Evolutionary conservation across 2,329 filamentous ascomycete species (phyloP).

Genomic region (Alternaria sp.): DNA sequence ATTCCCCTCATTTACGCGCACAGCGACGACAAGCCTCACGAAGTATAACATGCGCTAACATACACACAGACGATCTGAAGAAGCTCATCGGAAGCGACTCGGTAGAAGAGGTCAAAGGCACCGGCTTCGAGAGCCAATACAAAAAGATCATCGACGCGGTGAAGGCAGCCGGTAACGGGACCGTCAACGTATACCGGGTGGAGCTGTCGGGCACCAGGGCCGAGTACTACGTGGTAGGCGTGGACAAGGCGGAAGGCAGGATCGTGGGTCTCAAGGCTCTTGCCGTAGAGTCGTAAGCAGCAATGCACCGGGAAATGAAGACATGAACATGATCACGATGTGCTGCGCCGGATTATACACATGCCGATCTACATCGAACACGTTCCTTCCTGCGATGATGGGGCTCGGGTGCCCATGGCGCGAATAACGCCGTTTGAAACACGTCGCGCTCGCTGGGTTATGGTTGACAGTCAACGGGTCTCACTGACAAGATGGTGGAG

Average conservation of each 20-base stretch:
- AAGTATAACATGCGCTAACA: slow-evolving; percentile 12
- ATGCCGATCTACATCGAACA: background rate
- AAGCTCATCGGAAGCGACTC: slow-evolving; percentile 66
- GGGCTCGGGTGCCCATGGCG: background rate
- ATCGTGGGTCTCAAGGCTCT: slow-evolving; percentile 81
- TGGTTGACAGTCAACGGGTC: slow-evolving; percentile 7
- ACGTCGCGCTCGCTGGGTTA: background rate
- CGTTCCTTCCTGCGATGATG: background rate
- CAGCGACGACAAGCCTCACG: background rate
- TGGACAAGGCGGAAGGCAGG: slow-evolving; percentile 64
- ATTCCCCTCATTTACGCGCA: background rate
- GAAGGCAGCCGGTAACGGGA: slow-evolving; percentile 67
- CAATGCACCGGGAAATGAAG: background rate
- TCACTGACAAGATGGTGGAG: slow-evolving; percentile 3
- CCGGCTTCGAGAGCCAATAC: slow-evolving; percentile 80
- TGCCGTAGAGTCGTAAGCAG: slow-evolving; percentile 67
- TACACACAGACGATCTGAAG: slow-evolving; percentile 69
- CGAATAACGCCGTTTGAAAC: slow-evolving; percentile 13
- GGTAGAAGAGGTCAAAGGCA: slow-evolving; percentile 70
- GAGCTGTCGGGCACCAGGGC: slow-evolving; percentile 66
- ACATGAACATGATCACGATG: background rate
- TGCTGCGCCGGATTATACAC: background rate
- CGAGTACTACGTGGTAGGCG: slow-evolving; percentile 81
- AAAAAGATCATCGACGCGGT: slow-evolving; percentile 72
- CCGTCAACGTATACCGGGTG: slow-evolving; percentile 78